Percentiles rank a stretch among this genome's conserved stretches.
Conservation (phyloP, 139 green algal genomes). For the Chloropicon primus region DNA sequence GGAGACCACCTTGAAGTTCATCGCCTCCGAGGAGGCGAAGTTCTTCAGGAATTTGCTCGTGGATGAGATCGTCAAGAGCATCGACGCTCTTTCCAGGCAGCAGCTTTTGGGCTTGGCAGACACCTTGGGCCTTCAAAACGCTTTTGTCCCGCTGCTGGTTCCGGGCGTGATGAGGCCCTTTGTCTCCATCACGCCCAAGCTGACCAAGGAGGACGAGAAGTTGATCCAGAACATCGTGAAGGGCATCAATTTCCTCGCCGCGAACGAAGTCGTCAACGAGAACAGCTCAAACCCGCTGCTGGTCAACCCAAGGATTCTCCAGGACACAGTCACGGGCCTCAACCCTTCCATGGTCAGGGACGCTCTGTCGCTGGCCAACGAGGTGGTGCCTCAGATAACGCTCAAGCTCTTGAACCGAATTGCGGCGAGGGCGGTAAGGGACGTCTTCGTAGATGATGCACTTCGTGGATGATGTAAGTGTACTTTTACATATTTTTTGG, state of each 20-base stretch:
- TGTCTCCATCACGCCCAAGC: slow-evolving; percentile 38
- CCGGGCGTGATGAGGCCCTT: slow-evolving; percentile 14
- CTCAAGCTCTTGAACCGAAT: background rate
- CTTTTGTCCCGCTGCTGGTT: slow-evolving; percentile 20
- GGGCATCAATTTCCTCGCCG: slow-evolving; percentile 14
- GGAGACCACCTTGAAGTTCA: slow-evolving; percentile 40
- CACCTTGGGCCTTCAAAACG: slow-evolving; percentile 4
- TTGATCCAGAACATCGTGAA: slow-evolving; percentile 64
- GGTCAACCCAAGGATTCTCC: background rate
- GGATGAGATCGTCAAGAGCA: slow-evolving; percentile 84
- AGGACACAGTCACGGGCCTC: background rate
- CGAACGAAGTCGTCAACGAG: background rate
- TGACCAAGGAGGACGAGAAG: slow-evolving; percentile 40
- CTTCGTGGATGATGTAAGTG: too few species aligned
- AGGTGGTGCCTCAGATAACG: slow-evolving; percentile 30
- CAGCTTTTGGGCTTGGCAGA: slow-evolving; percentile 33
- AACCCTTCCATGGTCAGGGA: slow-evolving; percentile 24
- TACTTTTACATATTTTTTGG: background rate
- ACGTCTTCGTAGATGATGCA: background rate
- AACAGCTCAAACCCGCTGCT: background rate
- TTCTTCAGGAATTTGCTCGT: slow-evolving; percentile 92
- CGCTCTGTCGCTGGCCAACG: slow-evolving; percentile 49
- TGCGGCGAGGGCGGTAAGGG: background rate
- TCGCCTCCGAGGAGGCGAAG: slow-evolving; percentile 57
- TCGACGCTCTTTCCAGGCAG: slow-evolving; percentile 78